Conservation (phyloP, 495 filamentous ascomycete species). For the Xylaria nigripes region DNA sequence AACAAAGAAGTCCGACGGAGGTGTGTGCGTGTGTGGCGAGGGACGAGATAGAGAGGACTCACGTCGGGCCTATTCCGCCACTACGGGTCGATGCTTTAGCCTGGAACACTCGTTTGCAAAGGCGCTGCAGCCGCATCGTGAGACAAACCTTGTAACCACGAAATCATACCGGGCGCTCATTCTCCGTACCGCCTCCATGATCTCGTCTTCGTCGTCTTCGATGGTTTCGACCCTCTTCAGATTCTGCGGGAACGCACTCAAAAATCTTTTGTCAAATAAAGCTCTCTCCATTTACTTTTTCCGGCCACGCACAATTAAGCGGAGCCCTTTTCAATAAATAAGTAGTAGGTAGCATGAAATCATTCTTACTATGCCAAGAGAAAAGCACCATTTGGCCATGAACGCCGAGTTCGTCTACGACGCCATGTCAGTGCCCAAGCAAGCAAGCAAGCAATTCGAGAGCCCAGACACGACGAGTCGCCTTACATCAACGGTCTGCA, state of each 20-base stretch:
- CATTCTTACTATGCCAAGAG: constrained; percentile 63
- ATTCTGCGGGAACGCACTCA: constrained; percentile 33
- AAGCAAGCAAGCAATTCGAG: no score
- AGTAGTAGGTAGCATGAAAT: no score
- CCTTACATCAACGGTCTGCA: constrained; percentile 31
- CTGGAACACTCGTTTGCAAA: not conserved
- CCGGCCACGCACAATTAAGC: not conserved
- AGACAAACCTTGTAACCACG: constrained; percentile 63
- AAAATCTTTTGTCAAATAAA: not conserved
- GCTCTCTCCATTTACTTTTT: not conserved
- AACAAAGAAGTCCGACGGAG: not conserved
- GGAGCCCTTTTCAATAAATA: not conserved
- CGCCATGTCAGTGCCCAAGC: constrained; percentile 6
- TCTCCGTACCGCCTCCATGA: constrained; percentile 73
- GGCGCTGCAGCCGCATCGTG: not conserved
- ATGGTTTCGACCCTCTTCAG: constrained; percentile 89
- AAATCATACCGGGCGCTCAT: constrained; percentile 89
- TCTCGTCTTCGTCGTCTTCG: constrained; percentile 81
- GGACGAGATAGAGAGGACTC: constrained; percentile 7
- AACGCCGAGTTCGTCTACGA: constrained; percentile 80
- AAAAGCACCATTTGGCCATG: constrained; percentile 90
- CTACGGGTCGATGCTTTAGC: constrained; percentile 28
- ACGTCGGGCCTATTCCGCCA: constrained; percentile 94
- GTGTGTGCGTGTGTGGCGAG: no score
- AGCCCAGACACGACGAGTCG: not conserved